Conservation (phyloP, 768 basidiomycete genomes). For the Mycena venus region DNA sequence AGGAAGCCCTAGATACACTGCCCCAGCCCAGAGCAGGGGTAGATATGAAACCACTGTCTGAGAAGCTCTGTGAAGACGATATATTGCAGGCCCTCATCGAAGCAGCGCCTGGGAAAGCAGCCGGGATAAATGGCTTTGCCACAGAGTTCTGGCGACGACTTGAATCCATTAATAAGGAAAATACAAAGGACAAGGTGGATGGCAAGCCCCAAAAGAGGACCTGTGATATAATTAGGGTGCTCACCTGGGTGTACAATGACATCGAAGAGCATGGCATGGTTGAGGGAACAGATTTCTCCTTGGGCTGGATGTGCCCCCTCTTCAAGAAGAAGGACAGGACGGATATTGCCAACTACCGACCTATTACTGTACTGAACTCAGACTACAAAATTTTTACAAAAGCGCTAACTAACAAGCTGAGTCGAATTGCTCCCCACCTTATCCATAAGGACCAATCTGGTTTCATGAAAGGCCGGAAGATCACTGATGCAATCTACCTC, state of each 20-base stretch:
- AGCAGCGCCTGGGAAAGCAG: not conserved
- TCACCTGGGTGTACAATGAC: not conserved
- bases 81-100: not conserved
- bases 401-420: constrained; percentile 7
- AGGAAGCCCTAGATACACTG: not conserved
- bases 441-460: constrained; percentile 37
- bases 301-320: not conserved
- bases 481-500: constrained; percentile 37
- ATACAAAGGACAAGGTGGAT: not conserved
- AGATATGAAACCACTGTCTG: not conserved
- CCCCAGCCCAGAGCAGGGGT: not conserved
- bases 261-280: not conserved
- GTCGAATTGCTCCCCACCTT: not conserved
- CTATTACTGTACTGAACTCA: constrained; percentile 31
- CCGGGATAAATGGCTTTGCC: not conserved
- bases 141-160: not conserved
- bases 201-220: too few species aligned
- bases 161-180: not conserved
- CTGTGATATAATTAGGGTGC: not conserved
- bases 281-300: not conserved
- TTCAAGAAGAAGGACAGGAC: not conserved
- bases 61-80: not conserved
- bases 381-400: constrained; percentile 29
- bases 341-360: constrained; percentile 27
- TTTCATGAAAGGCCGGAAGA: constrained; percentile 34